Evolutionary conservation across 1,284 basidiomycete species (phyloP), one percentile per base, ranked within the genome.

Genomic region (Cryptococcus deneoformans): DNA sequence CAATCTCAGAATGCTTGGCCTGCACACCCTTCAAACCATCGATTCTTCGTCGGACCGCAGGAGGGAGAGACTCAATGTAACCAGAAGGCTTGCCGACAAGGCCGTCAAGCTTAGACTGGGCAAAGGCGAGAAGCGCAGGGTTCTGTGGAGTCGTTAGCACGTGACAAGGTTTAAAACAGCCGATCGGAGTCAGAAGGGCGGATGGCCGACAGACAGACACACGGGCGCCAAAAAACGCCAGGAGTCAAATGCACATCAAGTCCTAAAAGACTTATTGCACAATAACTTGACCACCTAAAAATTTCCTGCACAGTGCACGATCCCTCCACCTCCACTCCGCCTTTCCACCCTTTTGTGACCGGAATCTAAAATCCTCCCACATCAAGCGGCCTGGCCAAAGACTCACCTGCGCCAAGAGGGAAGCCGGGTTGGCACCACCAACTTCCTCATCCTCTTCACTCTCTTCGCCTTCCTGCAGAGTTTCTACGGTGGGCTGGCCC

Each of bases 21-120:
- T 98, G 94, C 46, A 99, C 83, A 59, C 93, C 95, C 79, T 97
- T 96, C 71, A 99, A 83, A 43, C 87, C 95, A 79, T 95, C 90
- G 71, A 98, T 82, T 70, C 87, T 89, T 75, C 87, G 83, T 79
- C 90, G 91, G 68, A 95, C 86, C 56, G 88, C 85, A 49, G 82
- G 79, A 11, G 94, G 90, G 48, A 98, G 85, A 69, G 82, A 84
- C 82, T 97, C 92, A 77, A 92, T 82, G 79, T 92, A 92, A 42
- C 90, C 90, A 9, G 88, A 90, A 65, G 87, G 88, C 70, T 85
- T 84, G 60, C 90, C 90, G 64, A 91, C 80, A 46, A 92, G 83
- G 65, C 79, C 80, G 48, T 82, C 82, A 54, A 92, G 84, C 71
- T 82, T 83, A 64, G 81, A 81, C 65, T 87, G 85, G 16, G 87